These are phyloP conservation scores for Pseudonectria foliicola DNA, from an alignment of 2,329 filamentous ascomycete genomes.

Conservation along the genomic window DNA sequence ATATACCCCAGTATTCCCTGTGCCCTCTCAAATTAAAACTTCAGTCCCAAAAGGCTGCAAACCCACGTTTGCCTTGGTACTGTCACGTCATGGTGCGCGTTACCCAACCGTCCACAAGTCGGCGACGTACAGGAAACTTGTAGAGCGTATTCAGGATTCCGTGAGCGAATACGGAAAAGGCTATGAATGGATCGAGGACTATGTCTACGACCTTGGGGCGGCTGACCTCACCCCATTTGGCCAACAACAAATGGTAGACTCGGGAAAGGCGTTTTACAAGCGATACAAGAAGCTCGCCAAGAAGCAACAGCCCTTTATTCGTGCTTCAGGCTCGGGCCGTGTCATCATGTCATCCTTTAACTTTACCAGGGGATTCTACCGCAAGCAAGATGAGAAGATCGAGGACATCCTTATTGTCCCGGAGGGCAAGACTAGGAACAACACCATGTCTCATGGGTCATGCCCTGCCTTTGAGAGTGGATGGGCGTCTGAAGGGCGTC, in stretches of 20 bases:
- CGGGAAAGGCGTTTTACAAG: slow-evolving; percentile 67
- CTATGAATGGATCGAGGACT: slow-evolving; percentile 65
- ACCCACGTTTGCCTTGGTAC: slow-evolving; percentile 70
- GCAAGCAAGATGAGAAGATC: slow-evolving; percentile 27
- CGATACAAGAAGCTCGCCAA: slow-evolving; percentile 61
- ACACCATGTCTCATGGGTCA: slow-evolving; percentile 68
- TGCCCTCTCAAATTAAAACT: slow-evolving; percentile 57
- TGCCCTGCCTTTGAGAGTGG: slow-evolving; percentile 66
- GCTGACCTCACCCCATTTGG: slow-evolving; percentile 65
- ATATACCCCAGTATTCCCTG: slow-evolving; percentile 78
- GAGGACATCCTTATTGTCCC: slow-evolving; percentile 60
- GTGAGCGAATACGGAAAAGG: slow-evolving; percentile 51
- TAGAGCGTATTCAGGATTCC: slow-evolving; percentile 56
- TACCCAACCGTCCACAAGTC: slow-evolving; percentile 69
- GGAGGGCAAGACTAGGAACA: slow-evolving; percentile 63
- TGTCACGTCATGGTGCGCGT: slow-evolving; percentile 79
- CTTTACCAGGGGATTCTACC: slow-evolving; percentile 69
- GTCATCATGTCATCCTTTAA: slow-evolving; percentile 69
- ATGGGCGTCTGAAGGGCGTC: slow-evolving; percentile 39
- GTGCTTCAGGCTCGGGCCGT: slow-evolving; percentile 61
- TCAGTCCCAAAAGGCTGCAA: slow-evolving; percentile 60
- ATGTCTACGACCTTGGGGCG: slow-evolving; percentile 62
- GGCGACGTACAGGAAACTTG: slow-evolving; percentile 51
- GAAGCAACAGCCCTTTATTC: slow-evolving; percentile 58
- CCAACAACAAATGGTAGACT: slow-evolving; percentile 62